A percentile compares a stretch with the other conserved stretches of the same genome.
Conservation (phyloP, 1,284 basidiomycete genomes). For the Ustilago nuda region DNA sequence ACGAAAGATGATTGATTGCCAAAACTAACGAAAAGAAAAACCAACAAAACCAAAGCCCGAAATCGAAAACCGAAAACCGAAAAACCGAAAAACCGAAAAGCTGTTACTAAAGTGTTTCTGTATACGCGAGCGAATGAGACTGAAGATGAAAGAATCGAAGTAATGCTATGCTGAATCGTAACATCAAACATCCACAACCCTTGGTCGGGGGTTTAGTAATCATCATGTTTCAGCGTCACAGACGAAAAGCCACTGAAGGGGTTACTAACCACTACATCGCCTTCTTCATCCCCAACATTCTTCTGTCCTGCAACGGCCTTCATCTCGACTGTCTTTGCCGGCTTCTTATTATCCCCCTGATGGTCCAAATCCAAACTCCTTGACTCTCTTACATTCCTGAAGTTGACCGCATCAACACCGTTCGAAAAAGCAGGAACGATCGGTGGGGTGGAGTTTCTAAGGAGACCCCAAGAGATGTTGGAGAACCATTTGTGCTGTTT, state of each 20-base stretch:
- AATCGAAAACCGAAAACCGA: background rate
- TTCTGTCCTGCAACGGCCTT: slow-evolving; percentile 61
- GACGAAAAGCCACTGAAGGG: slow-evolving; percentile 63
- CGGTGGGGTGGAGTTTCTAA: slow-evolving; percentile 92
- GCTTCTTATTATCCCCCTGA: slow-evolving; percentile 72
- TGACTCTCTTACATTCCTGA: slow-evolving; percentile 88
- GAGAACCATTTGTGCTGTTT: slow-evolving; percentile 99
- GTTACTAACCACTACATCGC: slow-evolving; percentile 63
- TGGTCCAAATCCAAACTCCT: slow-evolving; percentile 86
- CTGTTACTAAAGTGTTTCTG: background rate
- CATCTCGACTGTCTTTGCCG: slow-evolving; percentile 71
- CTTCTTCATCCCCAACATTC: slow-evolving; percentile 63
- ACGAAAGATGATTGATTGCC: background rate
- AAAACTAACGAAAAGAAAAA: background rate
- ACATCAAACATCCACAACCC: slow-evolving; percentile 7
- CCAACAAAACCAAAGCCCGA: background rate
- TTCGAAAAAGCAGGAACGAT: slow-evolving; percentile 86
- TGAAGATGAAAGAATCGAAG: background rate
- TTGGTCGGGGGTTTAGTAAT: slow-evolving; percentile 18
- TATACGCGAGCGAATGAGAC: background rate
- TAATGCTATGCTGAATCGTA: background rate
- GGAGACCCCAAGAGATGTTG: slow-evolving; percentile 93
- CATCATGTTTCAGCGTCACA: slow-evolving; percentile 60
- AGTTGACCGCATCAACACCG: slow-evolving; percentile 86
- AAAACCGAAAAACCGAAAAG: background rate